A percentile compares a stretch with the other conserved stretches of the same genome.
Evolutionary conservation across 169 alveolate species (phyloP).

Genomic region (Cryptosporidium parvum): DNA sequence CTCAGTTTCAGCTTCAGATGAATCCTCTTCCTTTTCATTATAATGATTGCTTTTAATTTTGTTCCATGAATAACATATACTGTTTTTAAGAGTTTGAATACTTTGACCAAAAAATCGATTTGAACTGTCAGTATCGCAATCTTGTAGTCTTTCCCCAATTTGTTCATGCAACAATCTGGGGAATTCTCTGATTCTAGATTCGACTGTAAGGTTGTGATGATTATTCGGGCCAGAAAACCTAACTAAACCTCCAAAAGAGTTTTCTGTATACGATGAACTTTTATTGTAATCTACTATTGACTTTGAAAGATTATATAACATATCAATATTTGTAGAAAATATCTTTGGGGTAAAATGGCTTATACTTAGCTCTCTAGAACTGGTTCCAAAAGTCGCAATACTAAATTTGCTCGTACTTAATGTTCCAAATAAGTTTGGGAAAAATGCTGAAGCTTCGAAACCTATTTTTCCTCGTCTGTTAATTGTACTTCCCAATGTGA

Average conservation of each 20-base stretch:
- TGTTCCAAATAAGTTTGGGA: slow-evolving; percentile 59
- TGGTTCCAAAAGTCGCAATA: slow-evolving; percentile 45
- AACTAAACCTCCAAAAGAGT: slow-evolving; percentile 53
- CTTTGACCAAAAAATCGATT: neutral
- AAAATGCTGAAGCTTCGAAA: slow-evolving; percentile 63
- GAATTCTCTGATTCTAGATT: slow-evolving; percentile 47
- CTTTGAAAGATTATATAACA: slow-evolving; percentile 41
- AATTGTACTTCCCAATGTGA: slow-evolving; percentile 56
- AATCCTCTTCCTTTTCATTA: neutral
- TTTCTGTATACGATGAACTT: slow-evolving; percentile 33
- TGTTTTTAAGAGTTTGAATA: slow-evolving; percentile 43
- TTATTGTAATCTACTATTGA: slow-evolving; percentile 7
- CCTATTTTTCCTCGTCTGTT: slow-evolving; percentile 64
- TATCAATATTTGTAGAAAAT: slow-evolving; percentile 35
- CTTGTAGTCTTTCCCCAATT: neutral
- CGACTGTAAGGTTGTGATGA: slow-evolving; percentile 9
- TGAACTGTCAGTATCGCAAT: neutral
- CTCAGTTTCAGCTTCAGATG: neutral
- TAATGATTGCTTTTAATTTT: neutral
- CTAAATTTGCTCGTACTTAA: slow-evolving; percentile 53
- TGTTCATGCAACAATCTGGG: neutral
- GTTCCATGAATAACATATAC: slow-evolving; percentile 68
- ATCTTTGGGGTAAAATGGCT: slow-evolving; percentile 52
- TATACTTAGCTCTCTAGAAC: slow-evolving; percentile 31
- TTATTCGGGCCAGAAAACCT: slow-evolving; percentile 28